These are phyloP conservation scores for Hydrangea macrophylla DNA, from an alignment of 148 eudicot species.

Conservation along the genomic window DNA sequence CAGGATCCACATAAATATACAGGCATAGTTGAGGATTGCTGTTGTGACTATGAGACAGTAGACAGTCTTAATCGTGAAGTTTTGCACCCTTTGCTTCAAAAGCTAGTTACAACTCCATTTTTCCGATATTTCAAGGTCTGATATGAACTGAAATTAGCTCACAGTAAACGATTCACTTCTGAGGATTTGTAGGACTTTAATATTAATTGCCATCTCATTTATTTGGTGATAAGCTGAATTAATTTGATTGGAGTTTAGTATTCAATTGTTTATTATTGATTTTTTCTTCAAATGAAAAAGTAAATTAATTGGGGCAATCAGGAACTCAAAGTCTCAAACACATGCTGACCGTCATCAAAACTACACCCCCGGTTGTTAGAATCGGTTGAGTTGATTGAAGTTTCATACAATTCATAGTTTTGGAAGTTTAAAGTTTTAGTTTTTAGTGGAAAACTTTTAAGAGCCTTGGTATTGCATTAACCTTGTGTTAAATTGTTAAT, in stretches of 20 bases:
- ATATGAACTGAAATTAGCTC: background rate
- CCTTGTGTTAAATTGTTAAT: too few species aligned
- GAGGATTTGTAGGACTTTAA: background rate
- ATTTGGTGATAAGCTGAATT: background rate
- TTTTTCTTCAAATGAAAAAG: too few species aligned
- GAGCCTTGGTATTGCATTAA: too few species aligned
- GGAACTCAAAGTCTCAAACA: too few species aligned
- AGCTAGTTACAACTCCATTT: slow-evolving; percentile 86
- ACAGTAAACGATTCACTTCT: too few species aligned
- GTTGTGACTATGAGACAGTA: slow-evolving; percentile 94
- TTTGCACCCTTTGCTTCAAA: slow-evolving; percentile 84
- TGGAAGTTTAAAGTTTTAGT: too few species aligned
- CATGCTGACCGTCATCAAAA: too few species aligned
- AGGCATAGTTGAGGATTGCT: slow-evolving; percentile 91
- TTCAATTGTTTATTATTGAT: background rate
- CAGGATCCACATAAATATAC: slow-evolving; percentile 78
- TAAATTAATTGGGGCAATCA: too few species aligned
- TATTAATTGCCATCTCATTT: background rate
- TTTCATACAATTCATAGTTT: too few species aligned
- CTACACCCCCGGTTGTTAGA: too few species aligned
- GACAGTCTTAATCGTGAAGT: slow-evolving; percentile 70
- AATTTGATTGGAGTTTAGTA: background rate
- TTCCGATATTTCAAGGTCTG: slow-evolving; percentile 94
- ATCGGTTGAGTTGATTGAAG: too few species aligned
- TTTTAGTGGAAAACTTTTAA: too few species aligned